Evolutionary conservation across 225 moss, liverwort and hornwort species (phyloP).

Genomic region (Straminergon stramineum): DNA sequence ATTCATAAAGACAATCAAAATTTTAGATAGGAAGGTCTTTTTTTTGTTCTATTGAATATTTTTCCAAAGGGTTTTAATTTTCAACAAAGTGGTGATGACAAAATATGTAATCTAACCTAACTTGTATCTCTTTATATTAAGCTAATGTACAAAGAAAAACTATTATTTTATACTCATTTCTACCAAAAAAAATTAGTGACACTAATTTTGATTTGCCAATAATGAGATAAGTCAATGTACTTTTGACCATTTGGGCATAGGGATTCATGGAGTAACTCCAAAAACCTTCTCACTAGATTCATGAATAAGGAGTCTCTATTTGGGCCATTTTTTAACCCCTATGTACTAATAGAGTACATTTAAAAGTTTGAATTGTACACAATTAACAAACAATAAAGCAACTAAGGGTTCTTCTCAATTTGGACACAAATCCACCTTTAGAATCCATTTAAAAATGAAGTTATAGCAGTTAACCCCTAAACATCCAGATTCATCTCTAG

Average conservation of each 20-base stretch:
- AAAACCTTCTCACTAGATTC: neutral
- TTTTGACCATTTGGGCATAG: neutral
- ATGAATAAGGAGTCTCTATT: neutral
- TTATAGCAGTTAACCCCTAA: neutral
- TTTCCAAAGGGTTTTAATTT: too few relatives aligned
- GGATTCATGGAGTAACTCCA: neutral
- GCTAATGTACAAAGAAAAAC: neutral
- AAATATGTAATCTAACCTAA: neutral
- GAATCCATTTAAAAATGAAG: neutral
- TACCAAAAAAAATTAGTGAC: accelerated
- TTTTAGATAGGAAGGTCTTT: neutral
- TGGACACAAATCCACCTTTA: neutral
- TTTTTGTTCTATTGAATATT: neutral
- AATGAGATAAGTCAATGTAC: neutral
- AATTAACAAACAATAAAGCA: neutral
- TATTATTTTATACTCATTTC: neutral
- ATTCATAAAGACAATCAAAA: neutral
- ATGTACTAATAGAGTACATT: neutral
- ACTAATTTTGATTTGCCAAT: neutral
- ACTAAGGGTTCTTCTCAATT: neutral
- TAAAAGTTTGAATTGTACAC: neutral
- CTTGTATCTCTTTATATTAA: neutral
- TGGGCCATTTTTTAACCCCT: neutral
- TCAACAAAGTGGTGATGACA: neutral
- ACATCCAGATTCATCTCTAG: too few relatives aligned